These are phyloP conservation scores for Pleurotus djamor DNA, from an alignment of 768 basidiomycete species.

Conservation along the genomic window DNA sequence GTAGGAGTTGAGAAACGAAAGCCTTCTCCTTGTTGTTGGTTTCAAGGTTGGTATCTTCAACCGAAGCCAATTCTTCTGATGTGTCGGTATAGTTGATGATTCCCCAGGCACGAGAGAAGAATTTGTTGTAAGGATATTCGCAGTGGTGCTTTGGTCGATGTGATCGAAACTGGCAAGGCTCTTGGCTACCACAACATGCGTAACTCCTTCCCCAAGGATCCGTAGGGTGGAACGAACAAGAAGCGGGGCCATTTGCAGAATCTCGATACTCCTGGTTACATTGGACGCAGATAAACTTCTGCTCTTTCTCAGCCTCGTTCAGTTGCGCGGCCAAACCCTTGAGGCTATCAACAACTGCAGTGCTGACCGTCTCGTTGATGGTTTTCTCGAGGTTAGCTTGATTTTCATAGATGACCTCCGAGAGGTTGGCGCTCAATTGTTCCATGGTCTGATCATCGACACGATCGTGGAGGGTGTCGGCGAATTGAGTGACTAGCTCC, in stretches of 20 bases:
- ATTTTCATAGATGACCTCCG: conserved; percentile 29
- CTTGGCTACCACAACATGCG: conserved; percentile 30
- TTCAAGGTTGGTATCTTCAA: conserved; percentile 34
- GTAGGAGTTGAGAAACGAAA: conserved; percentile 26
- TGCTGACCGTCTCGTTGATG: conserved; percentile 27
- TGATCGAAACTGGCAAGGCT: conserved; percentile 30
- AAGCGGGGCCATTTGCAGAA: conserved; percentile 32
- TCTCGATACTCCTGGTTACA: conserved; percentile 33
- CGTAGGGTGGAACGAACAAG: conserved; percentile 35
- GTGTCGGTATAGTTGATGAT: conserved; percentile 32
- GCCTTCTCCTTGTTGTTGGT: conserved; percentile 23
- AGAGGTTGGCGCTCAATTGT: conserved; percentile 30
- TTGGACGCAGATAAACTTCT: conserved; percentile 34
- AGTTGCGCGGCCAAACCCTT: conserved; percentile 31
- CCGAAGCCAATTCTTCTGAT: conserved; percentile 25
- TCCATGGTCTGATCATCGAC: conserved; percentile 40
- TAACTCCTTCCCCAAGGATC: conserved; percentile 29
- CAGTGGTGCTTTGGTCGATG: conserved; percentile 38
- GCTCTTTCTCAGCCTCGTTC: conserved; percentile 30
- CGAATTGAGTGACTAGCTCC: conserved; percentile 35
- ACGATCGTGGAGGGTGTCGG: conserved; percentile 27
- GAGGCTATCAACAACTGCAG: conserved; percentile 31
- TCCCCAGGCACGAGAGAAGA: conserved; percentile 29
- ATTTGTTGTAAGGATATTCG: conserved; percentile 36
- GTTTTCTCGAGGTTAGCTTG: conserved; percentile 25